These are phyloP conservation scores for Meyerozyma guilliermondii DNA, from an alignment of 1,139 yeast genomes.

Conservation along the genomic window DNA sequence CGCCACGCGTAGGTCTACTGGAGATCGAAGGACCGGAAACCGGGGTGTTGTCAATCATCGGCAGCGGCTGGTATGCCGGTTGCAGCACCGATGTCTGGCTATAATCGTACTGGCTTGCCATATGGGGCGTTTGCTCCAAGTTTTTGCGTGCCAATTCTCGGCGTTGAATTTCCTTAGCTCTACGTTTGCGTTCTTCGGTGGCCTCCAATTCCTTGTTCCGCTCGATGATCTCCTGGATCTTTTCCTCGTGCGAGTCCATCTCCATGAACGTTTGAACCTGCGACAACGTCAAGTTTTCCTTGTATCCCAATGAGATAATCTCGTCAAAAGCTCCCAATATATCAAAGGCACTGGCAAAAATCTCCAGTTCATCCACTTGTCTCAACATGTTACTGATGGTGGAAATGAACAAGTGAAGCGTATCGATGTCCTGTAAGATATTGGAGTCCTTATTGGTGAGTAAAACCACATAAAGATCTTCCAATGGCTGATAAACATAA, in stretches of 20 bases:
- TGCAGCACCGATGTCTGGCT: conserved; percentile 24
- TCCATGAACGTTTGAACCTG: conserved; percentile 90
- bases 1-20: conserved; percentile 35
- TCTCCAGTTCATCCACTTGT: conserved; percentile 75
- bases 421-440: conserved; percentile 90
- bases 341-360: conserved; percentile 81
- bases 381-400: conserved; percentile 74
- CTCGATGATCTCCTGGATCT: conserved; percentile 95
- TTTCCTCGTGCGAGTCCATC: conserved; percentile 98
- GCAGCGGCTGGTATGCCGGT: conserved; percentile 33
- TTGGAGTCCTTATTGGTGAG: conserved; percentile 90
- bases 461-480: conserved; percentile 86
- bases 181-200: conserved; percentile 91
- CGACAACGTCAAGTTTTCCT: conserved; percentile 75
- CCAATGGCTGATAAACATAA: conserved; percentile 93
- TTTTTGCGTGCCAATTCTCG: conserved; percentile 69
- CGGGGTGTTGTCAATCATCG: conserved; percentile 18
- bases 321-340: conserved; percentile 92
- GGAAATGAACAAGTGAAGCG: conserved; percentile 80
- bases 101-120: conserved; percentile 14
- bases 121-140: conserved; percentile 26
- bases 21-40: conserved; percentile 4
- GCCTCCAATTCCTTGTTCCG: conserved; percentile 97
- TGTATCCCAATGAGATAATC: conserved; percentile 82
- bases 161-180: conserved; percentile 92